Evolutionary conservation across 306 rosid species (phyloP), one percentile per base, ranked within the genome.

Genomic region (Medicago ruthenica): DNA sequence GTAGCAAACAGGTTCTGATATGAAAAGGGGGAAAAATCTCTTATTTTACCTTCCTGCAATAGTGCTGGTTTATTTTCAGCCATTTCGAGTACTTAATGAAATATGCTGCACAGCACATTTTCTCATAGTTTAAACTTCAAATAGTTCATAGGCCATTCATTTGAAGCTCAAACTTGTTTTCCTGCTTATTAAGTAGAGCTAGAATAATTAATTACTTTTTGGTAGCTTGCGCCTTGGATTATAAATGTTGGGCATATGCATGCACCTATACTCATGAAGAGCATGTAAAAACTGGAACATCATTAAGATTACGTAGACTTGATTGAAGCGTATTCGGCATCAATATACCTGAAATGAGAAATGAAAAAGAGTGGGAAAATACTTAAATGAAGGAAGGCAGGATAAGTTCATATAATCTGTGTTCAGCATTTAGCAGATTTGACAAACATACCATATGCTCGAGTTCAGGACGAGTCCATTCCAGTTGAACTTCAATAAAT

Each of bases 391-490:
- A 48, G 55, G 73, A 42, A 42, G 40, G 47, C 5, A 31, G 60
- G 41, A 69, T 62, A 78, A 54, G 54, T 65, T 55, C 53, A 44
- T 65, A 70, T 12, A 11, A 24, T 55, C 37, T 71, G 21, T 10
- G 67, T 72, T 79, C 45, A 59, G 61, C 68, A 71, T 51, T 58
- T 27, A 71, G 69, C 68, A 69, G 24, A 76, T 79, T 74, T 78
- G 44, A 61, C 51, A 69, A 79, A 71, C 8, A 21, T 55, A 37
- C 60, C 41, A 48, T 55, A 27, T 47, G 67, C 44, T 65, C n/a
- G 20, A 66, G 76, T 53, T 80, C 64, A 67, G 48, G 45, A 71
- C 37, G 40, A 71, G 36, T n/a, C 68, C 7, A 7, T 60, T 57
- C 36, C 60, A 57, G 22, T 48, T 22, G 20, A 65, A 13, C 8